phyloP scores from a whole-genome alignment of 257 asterid genomes.

The Sherardia arvensis region DNA sequence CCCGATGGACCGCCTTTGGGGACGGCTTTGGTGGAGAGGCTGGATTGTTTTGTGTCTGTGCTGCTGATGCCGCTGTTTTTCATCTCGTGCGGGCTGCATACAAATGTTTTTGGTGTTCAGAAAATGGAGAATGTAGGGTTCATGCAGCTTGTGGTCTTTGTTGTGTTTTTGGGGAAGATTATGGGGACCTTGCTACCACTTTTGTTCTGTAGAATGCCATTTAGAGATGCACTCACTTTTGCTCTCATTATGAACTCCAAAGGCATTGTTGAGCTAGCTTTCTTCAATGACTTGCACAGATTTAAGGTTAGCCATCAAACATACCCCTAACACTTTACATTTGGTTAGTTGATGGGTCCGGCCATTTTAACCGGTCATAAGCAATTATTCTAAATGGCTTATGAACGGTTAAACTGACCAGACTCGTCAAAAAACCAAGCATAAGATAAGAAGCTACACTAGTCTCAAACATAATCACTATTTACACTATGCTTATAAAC shows the following conservation, averaged over 20 bases:
- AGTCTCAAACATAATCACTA: no score
- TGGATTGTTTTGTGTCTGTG: slow-evolving; percentile 51
- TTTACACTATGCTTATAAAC: no score
- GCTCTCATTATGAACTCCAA: slow-evolving; percentile 68
- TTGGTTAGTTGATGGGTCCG: no score
- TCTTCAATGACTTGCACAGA: slow-evolving; percentile 35
- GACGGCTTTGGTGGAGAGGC: slow-evolving; percentile 48
- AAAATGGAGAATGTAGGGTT: slow-evolving; percentile 34
- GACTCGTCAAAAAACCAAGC: no score
- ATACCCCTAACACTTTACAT: no score
- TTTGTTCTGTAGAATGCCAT: slow-evolving; percentile 43
- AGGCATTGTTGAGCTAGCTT: slow-evolving; percentile 63
- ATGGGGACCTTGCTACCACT: slow-evolving; percentile 56
- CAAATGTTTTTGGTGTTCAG: slow-evolving; percentile 35
- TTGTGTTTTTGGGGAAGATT: slow-evolving; percentile 49
- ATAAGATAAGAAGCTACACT: no score
- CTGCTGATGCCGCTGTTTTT: slow-evolving; percentile 50
- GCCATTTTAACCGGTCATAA: no score
- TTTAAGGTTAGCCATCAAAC: slow-evolving; percentile 27
- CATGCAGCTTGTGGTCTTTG: slow-evolving; percentile 42
- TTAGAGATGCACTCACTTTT: slow-evolving; percentile 57
- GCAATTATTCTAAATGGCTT: no score
- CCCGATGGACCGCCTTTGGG: slow-evolving; percentile 70
- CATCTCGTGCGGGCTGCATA: slow-evolving; percentile 42
- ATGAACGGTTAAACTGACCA: no score